These are phyloP conservation scores for Annulohypoxylon truncatum DNA, from an alignment of 2,329 filamentous ascomycete species.

Conservation along the genomic window DNA sequence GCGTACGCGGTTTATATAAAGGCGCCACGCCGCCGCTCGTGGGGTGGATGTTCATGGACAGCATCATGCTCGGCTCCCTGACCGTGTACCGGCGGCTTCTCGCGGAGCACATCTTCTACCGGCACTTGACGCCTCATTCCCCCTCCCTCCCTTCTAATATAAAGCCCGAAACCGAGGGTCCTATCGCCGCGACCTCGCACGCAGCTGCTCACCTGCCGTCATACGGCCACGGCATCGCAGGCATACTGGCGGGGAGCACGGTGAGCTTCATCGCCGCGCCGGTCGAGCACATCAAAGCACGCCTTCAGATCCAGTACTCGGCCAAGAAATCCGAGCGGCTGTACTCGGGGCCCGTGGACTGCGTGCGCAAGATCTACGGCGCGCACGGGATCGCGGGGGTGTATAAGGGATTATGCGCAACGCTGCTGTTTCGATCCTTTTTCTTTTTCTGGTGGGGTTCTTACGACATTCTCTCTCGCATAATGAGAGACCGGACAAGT, in stretches of 20 bases:
- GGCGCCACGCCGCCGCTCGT: slow-evolving; percentile 91
- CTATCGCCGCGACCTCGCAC: slow-evolving; percentile 45
- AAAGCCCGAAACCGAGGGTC: slow-evolving; percentile 51
- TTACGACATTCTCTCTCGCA: slow-evolving; percentile 84
- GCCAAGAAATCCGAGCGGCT: slow-evolving; percentile 79
- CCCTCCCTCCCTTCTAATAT: slow-evolving; percentile 47
- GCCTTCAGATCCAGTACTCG: slow-evolving; percentile 93
- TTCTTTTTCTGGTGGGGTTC: slow-evolving; percentile 99
- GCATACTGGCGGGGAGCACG: slow-evolving; percentile 86
- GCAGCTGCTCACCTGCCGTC: slow-evolving; percentile 69
- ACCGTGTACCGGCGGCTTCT: slow-evolving; percentile 89
- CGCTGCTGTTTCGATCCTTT: slow-evolving; percentile 87
- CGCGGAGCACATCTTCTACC: slow-evolving; percentile 81
- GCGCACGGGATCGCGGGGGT: slow-evolving; percentile 81
- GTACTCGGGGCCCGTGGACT: slow-evolving; percentile 90
- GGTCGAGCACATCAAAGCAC: slow-evolving; percentile 94
- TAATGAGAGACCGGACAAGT: slow-evolving; percentile 72
- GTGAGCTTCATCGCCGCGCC: slow-evolving; percentile 94
- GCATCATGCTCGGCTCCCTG: slow-evolving; percentile 87
- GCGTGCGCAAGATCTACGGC: slow-evolving; percentile 74
- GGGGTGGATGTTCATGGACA: slow-evolving; percentile 99
- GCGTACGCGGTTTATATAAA: slow-evolving; percentile 89
- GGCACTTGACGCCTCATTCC: slow-evolving; percentile 55
- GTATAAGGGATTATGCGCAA: slow-evolving; percentile 87
- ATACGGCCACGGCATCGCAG: slow-evolving; percentile 87